These are phyloP conservation scores for Pythium sukuiense DNA, from an alignment of 352 stramenopile genomes.

Conservation along the genomic window DNA sequence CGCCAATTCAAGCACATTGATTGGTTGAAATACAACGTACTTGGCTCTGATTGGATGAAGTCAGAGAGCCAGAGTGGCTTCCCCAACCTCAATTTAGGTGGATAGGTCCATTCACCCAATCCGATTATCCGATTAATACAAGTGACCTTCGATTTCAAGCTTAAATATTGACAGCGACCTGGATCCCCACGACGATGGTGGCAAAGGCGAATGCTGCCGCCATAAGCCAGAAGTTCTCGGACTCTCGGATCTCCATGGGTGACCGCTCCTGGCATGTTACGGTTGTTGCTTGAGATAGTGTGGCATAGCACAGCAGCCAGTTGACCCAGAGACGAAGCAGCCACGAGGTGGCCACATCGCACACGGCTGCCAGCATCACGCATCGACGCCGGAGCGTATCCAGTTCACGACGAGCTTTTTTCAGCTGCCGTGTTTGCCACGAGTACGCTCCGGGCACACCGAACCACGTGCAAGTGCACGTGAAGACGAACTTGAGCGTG, in stretches of 20 bases:
- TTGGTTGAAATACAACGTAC: conserved; percentile 13
- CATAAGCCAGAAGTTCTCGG: conserved; percentile 61
- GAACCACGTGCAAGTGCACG: conserved; percentile 67
- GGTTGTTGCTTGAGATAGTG: conserved; percentile 18
- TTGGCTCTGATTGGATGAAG: conserved; percentile 6
- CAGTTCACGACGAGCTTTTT: conserved; percentile 44
- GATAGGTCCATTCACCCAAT: no score
- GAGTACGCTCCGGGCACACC: conserved; percentile 56
- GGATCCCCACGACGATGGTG: conserved; percentile 57
- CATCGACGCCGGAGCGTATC: conserved; percentile 48
- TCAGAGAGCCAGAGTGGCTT: conserved; percentile 10
- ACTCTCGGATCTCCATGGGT: conserved; percentile 48
- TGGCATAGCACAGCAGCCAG: conserved; percentile 55
- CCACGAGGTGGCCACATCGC: conserved; percentile 65
- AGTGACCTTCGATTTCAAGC: neutral
- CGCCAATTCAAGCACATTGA: neutral
- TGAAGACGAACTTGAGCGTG: conserved; percentile 67
- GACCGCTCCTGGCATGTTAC: conserved; percentile 42
- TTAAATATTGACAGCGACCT: conserved; percentile 67
- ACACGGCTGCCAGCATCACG: conserved; percentile 51
- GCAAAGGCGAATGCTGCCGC: conserved; percentile 57
- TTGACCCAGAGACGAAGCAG: conserved; percentile 55
- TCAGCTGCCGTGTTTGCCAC: conserved; percentile 53
- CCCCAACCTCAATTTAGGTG: neutral
- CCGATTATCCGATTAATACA: no score